Conservation (phyloP, 345 rosid genomes). For the Cardamine chenopodiifolia region DNA sequence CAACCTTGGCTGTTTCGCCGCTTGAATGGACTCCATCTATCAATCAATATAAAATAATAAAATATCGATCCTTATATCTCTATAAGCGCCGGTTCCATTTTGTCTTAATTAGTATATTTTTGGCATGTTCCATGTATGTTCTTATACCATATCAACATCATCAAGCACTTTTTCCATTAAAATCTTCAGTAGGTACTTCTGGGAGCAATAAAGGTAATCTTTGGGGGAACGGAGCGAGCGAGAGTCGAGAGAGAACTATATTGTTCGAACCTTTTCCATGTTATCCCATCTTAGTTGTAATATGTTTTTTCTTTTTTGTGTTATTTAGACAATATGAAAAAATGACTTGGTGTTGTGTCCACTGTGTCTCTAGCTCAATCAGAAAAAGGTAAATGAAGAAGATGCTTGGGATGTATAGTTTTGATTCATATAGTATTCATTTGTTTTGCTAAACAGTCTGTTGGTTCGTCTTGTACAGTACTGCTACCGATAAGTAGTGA, state of each 20-base stretch:
- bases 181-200: not conserved
- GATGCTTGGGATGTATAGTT: not conserved
- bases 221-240: not conserved
- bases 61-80: not conserved
- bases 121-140: not conserved
- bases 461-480: not conserved
- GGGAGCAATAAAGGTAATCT: not conserved
- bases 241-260: not conserved
- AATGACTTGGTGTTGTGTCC: not conserved
- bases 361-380: not conserved
- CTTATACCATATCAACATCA: not conserved
- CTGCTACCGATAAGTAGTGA: not conserved
- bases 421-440: not conserved
- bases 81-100: not conserved
- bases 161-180: not conserved
- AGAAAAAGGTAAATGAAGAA: not conserved
- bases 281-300: not conserved
- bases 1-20: constrained; percentile 53
- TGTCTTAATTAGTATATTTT: not conserved
- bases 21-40: constrained; percentile 31
- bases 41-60: not conserved
- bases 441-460: not conserved
- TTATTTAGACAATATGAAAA: too few relatives aligned
- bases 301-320: too few relatives aligned
- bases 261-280: not conserved